Evolutionary conservation across 1,284 basidiomycete genomes (phyloP).

Genomic region (Ustilago sp.): DNA sequence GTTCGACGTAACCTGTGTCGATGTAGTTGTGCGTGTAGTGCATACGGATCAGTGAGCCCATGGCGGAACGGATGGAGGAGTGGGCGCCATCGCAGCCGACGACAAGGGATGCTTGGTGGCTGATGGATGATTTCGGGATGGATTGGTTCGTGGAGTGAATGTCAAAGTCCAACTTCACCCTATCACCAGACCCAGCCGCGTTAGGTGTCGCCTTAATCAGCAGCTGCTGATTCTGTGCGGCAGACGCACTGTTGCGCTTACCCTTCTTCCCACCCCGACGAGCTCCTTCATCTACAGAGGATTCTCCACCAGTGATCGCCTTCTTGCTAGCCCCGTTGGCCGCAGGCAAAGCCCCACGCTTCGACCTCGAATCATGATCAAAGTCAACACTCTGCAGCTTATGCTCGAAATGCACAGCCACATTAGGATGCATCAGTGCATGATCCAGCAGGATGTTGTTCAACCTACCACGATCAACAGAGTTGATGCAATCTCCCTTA

Average conservation of each 20-base stretch:
- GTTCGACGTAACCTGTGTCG: conserved; percentile 93
- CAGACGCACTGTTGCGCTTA: not conserved
- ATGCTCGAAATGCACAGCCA: conserved; percentile 82
- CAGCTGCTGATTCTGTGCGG: conserved; percentile 4
- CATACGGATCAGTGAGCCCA: conserved; percentile 72
- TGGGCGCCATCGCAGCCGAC: conserved; percentile 58
- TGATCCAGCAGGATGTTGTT: conserved; percentile 86
- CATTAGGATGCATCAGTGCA: conserved; percentile 75
- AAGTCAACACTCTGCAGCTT: conserved; percentile 82
- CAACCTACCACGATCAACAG: conserved; percentile 86
- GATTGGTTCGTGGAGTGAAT: conserved; percentile 18
- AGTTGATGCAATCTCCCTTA: conserved; percentile 91
- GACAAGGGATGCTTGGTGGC: conserved; percentile 49
- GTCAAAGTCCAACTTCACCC: conserved; percentile 40
- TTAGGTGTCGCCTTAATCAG: not conserved
- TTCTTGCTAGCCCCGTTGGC: conserved; percentile 12
- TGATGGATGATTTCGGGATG: conserved; percentile 13
- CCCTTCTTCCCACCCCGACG: conserved; percentile 4
- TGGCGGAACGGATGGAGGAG: conserved; percentile 71
- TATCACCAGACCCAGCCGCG: conserved; percentile 2
- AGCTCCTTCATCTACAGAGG: conserved; percentile 12
- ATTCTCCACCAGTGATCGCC: conserved; percentile 14
- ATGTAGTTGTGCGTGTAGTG: conserved; percentile 94
- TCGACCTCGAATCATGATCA: conserved; percentile 72
- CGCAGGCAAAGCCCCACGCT: not conserved